A percentile compares a stretch with the other conserved stretches of the same genome.
Evolutionary conservation across 129 eudicot genomes (phyloP).

Genomic region (Artemisia tridentata): DNA sequence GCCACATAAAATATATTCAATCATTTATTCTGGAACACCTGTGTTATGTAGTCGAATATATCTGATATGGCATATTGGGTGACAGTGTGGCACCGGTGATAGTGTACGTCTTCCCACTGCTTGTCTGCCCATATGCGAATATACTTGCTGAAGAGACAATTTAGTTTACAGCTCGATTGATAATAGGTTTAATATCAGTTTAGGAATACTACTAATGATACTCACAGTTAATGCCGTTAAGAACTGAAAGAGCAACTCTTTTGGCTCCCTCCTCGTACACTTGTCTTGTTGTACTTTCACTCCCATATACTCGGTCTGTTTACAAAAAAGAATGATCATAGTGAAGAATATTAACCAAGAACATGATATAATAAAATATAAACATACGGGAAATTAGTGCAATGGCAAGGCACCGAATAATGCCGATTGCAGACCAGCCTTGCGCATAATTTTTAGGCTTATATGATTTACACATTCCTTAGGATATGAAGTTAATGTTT

Average conservation of each 20-base stretch:
- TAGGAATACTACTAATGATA: neutral
- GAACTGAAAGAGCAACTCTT: conserved; percentile 75
- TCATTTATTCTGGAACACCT: conserved; percentile 30
- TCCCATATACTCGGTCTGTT: conserved; percentile 69
- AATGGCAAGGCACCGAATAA: neutral
- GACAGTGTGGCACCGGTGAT: conserved; percentile 80
- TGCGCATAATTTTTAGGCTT: neutral
- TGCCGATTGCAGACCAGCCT: neutral
- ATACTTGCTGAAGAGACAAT: conserved; percentile 66
- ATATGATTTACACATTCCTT: neutral
- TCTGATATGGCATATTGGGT: conserved; percentile 70
- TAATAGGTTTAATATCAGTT: conserved; percentile 4
- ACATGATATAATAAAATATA: neutral
- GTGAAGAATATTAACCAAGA: neutral
- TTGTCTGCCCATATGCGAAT: conserved; percentile 97
- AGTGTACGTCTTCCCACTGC: conserved; percentile 99
- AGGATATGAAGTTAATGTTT: neutral
- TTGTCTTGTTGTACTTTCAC: conserved; percentile 55
- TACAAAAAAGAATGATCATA: conserved; percentile 6
- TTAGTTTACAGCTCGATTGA: conserved; percentile 8
- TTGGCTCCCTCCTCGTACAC: conserved; percentile 91
- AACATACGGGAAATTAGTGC: neutral
- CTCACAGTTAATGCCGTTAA: conserved; percentile 85
- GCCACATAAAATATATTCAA: neutral
- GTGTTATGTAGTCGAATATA: conserved; percentile 56